Evolutionary conservation across 129 eudicot genomes (phyloP).

Genomic region (Chrysanthemum makinoi): DNA sequence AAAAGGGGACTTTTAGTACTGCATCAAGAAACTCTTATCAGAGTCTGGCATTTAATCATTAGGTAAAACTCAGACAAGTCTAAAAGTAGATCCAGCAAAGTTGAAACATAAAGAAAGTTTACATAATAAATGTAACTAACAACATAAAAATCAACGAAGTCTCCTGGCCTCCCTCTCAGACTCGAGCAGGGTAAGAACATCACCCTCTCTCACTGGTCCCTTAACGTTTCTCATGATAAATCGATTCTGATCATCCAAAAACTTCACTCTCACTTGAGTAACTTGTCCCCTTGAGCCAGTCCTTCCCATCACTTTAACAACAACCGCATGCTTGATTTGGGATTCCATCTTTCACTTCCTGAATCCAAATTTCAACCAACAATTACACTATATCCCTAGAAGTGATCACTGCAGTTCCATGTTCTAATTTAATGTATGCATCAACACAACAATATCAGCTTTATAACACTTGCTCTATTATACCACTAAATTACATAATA

Average conservation of each 20-base stretch:
- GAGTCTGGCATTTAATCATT: not conserved
- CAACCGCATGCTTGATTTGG: conserved; percentile 38
- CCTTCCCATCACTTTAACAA: conserved; percentile 39
- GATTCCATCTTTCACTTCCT: conserved; percentile 32
- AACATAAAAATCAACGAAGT: conserved; percentile 17
- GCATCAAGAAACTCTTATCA: not conserved
- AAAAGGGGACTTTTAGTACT: not conserved
- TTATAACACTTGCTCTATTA: too few relatives aligned
- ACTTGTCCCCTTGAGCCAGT: conserved; percentile 45
- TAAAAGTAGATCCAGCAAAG: not conserved
- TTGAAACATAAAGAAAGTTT: not conserved
- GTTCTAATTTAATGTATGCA: too few relatives aligned
- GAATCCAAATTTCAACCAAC: not conserved
- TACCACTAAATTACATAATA: too few relatives aligned
- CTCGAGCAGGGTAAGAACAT: conserved; percentile 42
- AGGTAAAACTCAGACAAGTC: not conserved
- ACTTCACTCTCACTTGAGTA: conserved; percentile 41
- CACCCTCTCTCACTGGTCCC: conserved; percentile 42
- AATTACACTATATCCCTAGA: too few relatives aligned
- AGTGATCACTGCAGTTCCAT: not conserved
- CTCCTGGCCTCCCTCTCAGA: conserved; percentile 47
- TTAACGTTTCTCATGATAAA: conserved; percentile 45
- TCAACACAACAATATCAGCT: too few relatives aligned
- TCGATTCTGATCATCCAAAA: conserved; percentile 33
- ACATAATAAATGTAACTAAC: not conserved